Base-by-base conservation (phyloP, 2,329 filamentous ascomycete genomes). In the Botrytis galanthina region DNA sequence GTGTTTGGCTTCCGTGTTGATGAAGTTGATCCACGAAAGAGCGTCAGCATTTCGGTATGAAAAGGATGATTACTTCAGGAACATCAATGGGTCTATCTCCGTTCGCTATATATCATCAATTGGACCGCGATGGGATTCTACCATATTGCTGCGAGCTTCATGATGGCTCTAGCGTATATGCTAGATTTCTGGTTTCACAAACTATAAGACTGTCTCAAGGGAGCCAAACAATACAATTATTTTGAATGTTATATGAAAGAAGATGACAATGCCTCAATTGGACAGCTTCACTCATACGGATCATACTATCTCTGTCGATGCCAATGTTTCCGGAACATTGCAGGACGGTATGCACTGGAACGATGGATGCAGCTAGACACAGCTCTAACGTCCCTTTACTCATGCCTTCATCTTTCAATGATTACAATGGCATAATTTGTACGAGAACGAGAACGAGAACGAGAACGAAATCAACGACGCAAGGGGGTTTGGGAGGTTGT, bases 1-100 rank as follows among this genome's bases (percentile, higher is more conserved):
- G 94, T 97, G 4, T 97, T 97, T 81, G 92, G 93, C 5, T 95
- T 95, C 79, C 89, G 91, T 66, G 83, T 94, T 26, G 93, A 97
- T 72, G 94, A 97, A 78, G 91, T 89, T 1, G 89, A 92, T 64
- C 84, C 86, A 71, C 86, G 91, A 76, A 92, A 92, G 79, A 88
- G 87, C 73, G 85, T 91, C 66, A 89, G 87, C 74, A 91, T 93
- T 74, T 83, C 83, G 29, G 85, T 91, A 29, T 90, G 74, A 80
- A 48, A n/a, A 57, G 14, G 20, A 29, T n/a, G 10, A n/a, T 16
- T 29, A 32, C 18, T 42, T 57, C 5, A 10, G 37, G 14, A 46
- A n/a, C 20, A 18, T 35, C 35, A 37, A 59, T 22, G 1, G 29
- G 26, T 8, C 35, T 3, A n/a, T 35, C 35, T 51, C 22, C 42